Evolutionary conservation across 768 basidiomycete genomes (phyloP).

Genomic region (Exidia glandulosa): DNA sequence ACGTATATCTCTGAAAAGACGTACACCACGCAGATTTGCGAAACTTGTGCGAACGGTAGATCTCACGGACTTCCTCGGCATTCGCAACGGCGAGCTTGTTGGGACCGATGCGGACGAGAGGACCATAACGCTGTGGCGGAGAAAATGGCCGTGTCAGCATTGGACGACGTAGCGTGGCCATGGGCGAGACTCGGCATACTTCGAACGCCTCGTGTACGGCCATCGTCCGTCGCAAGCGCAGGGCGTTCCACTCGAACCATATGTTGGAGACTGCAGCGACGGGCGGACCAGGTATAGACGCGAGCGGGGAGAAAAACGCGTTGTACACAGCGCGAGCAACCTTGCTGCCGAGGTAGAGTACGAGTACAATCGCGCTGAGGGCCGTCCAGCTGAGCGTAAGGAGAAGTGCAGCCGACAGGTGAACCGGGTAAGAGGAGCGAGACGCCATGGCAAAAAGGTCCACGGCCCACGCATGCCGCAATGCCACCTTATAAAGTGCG

Average conservation of each 20-base stretch:
- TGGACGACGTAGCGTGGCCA: neutral
- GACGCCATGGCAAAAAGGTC: too few relatives aligned
- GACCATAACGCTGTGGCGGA: constrained; percentile 42
- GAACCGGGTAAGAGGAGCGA: too few relatives aligned
- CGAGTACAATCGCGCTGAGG: too few relatives aligned
- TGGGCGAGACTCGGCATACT: neutral
- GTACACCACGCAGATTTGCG: neutral
- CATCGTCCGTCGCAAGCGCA: constrained; percentile 65
- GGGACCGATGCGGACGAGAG: constrained; percentile 67
- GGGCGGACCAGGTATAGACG: constrained; percentile 70
- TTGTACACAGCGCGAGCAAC: constrained; percentile 28
- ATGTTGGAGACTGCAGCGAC: constrained; percentile 63
- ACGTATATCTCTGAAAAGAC: too few relatives aligned
- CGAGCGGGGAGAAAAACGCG: constrained; percentile 56
- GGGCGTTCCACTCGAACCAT: constrained; percentile 62
- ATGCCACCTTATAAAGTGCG: too few relatives aligned
- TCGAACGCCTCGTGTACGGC: constrained; percentile 56
- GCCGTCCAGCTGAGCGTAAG: too few relatives aligned
- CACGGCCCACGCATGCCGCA: too few relatives aligned
- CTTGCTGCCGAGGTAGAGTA: too few relatives aligned
- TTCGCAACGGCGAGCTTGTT: constrained; percentile 37
- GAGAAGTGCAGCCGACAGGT: too few relatives aligned
- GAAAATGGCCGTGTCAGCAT: neutral
- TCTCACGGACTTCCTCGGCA: neutral
- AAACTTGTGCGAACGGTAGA: neutral